Evolutionary conservation across 2,329 filamentous ascomycete genomes (phyloP).

Genomic region (Verticillium klebahnii): DNA sequence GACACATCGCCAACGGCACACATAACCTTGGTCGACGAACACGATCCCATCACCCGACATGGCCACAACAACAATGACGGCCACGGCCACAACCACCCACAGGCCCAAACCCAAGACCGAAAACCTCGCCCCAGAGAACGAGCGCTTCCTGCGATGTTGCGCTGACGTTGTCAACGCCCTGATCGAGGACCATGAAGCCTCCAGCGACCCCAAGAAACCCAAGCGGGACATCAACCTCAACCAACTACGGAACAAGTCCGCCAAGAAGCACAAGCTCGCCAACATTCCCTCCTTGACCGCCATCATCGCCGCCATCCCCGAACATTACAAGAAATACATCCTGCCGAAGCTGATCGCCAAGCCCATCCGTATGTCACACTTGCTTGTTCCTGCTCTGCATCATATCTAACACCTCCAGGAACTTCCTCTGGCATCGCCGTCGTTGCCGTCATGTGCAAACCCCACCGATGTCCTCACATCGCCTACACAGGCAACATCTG

Average conservation of each 20-base stretch:
- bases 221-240: constrained; percentile 93
- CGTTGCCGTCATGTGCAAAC: constrained; percentile 99
- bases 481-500: constrained; percentile 98
- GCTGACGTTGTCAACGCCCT: constrained; percentile 91
- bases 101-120: constrained; percentile 63
- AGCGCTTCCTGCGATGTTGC: constrained; percentile 89
- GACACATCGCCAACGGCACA: background rate
- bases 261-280: constrained; percentile 87
- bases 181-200: constrained; percentile 88
- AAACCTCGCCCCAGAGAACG: constrained; percentile 85
- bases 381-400: background rate
- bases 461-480: constrained; percentile 94
- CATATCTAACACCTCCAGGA: constrained; percentile 38
- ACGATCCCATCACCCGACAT: constrained; percentile 17
- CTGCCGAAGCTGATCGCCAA: constrained; percentile 94
- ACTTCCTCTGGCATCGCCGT: constrained; percentile 97
- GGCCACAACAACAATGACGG: constrained; percentile 59
- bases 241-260: constrained; percentile 74
- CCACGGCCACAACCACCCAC: constrained; percentile 56
- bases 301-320: constrained; percentile 97
- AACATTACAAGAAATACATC: constrained; percentile 99
- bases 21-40: background rate
- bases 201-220: constrained; percentile 66
- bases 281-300: constrained; percentile 89
- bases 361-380: constrained; percentile 68